Base-by-base conservation (phyloP, 352 stramenopile genomes). In the Phytophthora fragariaefolia region DNA sequence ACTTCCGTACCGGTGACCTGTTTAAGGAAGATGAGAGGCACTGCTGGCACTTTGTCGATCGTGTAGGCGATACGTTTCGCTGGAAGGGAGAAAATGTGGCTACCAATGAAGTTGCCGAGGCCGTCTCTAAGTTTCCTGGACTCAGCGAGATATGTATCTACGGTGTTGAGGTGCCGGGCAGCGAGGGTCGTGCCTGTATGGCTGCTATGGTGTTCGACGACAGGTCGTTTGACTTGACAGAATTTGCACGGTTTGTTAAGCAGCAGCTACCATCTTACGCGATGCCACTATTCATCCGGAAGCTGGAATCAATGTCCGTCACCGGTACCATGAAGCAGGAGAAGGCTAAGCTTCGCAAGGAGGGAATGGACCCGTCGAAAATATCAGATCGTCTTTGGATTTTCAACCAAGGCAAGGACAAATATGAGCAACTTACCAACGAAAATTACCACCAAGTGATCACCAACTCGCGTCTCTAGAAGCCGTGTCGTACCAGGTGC, bases 11-110 rank as follows among this genome's bases (percentile, higher is more conserved):
- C 7, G 94, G 94, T 8, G 92, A 98, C 59, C 65, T 98, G n/a
- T 91, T 98, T 40, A 79, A 80, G 32, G 77, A 89, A 43, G 91
- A 98, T 59, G 59, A 73, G 26, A 64, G 79, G 6, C 74, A 82
- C 4, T 91, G 82, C 69, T 95, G 91, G 78, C 93, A 96, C 68
- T 98, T 97, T 53, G 74, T 96, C 4, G 94, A 98, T 56, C 87
- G 93, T 17, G 84, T 98, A 15, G 93, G 93, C 22, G 93, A 98
- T 62, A 98, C 93, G 17, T 98, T 97, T 66, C 85, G 93, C 15
- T 98, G 93, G 91, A 98, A 98, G 53, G 93, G 93, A 22, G 93
- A 98, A 59, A 98, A 98, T 58, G 90, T 97, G 15, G 85, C 89
- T 38, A 98, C 93, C 2, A 96, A 89, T 50, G 91, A 98, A 67